Evolutionary conservation across 2,329 filamentous ascomycete species (phyloP).

Genomic region (Paraconiothyrium sp.): DNA sequence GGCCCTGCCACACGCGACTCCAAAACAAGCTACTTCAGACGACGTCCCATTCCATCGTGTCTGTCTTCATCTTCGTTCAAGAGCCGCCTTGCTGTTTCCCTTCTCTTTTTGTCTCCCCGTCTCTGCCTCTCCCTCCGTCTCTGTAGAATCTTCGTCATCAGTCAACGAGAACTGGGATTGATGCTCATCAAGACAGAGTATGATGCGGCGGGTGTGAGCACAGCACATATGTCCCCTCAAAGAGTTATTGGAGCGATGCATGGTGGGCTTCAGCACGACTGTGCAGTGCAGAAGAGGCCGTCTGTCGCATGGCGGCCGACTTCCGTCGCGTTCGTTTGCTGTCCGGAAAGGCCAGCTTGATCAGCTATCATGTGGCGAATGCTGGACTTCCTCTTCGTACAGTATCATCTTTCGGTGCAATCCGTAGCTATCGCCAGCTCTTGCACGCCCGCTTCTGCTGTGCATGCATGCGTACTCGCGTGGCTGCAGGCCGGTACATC

Average conservation of each 20-base stretch:
- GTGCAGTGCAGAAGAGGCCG: neutral
- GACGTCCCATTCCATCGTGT: neutral
- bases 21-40: constrained; percentile 14
- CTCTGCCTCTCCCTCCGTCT: neutral
- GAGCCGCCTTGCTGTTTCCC: too few species aligned
- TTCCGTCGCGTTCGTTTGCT: neutral
- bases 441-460: too few species aligned
- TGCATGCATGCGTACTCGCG: too few species aligned
- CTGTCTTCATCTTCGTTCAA: too few species aligned
- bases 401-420: too few species aligned
- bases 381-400: too few species aligned
- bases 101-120: neutral
- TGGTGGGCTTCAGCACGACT: neutral
- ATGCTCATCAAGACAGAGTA: too few species aligned
- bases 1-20: constrained; percentile 5
- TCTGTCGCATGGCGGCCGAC: neutral
- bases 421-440: too few species aligned
- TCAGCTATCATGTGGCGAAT: neutral
- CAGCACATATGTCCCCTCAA: neutral
- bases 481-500: too few species aligned
- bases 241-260: neutral
- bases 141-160: too few species aligned
- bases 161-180: too few species aligned
- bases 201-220: neutral
- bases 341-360: too few species aligned